phyloP scores from a whole-genome alignment of 2,329 filamentous ascomycete species.

The Fusarium nodosum region DNA sequence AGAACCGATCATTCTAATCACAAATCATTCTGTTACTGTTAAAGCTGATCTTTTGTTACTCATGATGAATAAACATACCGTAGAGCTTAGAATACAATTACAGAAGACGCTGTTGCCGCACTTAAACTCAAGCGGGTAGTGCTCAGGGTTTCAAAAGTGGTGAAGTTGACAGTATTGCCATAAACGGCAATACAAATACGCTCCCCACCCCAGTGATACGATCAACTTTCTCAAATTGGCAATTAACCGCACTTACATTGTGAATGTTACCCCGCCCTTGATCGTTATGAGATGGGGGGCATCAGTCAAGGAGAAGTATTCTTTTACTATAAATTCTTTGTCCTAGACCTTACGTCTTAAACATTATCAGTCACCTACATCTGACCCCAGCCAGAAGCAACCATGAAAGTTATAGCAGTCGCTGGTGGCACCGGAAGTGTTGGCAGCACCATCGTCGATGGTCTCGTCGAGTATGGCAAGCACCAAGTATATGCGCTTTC shows the following conservation, averaged over 20 bases:
- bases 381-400: not conserved
- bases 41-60: not conserved
- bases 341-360: rapidly evolving
- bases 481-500: conserved; percentile 36
- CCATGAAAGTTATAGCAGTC: conserved; percentile 39
- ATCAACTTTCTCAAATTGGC: not conserved
- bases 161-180: conserved; percentile 18
- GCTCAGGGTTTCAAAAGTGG: not conserved
- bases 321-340: not conserved
- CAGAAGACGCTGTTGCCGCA: too few relatives aligned
- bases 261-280: not conserved
- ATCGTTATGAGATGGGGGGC: not conserved
- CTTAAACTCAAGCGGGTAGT: not conserved
- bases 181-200: conserved; percentile 3
- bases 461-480: conserved; percentile 32
- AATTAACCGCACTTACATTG: not conserved
- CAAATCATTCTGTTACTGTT: rapidly evolving
- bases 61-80: not conserved
- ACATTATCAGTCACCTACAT: not conserved
- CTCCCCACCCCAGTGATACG: not conserved
- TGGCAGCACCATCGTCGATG: conserved; percentile 38
- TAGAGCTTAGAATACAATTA: rapidly evolving
- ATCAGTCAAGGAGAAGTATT: not conserved
- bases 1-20: rapidly evolving
- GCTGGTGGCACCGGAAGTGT: conserved; percentile 41